Percentiles rank a stretch among this genome's conserved stretches.
These are phyloP conservation scores for Lanzia echinophila DNA, from an alignment of 2,329 filamentous ascomycete species.

Conservation along the genomic window DNA sequence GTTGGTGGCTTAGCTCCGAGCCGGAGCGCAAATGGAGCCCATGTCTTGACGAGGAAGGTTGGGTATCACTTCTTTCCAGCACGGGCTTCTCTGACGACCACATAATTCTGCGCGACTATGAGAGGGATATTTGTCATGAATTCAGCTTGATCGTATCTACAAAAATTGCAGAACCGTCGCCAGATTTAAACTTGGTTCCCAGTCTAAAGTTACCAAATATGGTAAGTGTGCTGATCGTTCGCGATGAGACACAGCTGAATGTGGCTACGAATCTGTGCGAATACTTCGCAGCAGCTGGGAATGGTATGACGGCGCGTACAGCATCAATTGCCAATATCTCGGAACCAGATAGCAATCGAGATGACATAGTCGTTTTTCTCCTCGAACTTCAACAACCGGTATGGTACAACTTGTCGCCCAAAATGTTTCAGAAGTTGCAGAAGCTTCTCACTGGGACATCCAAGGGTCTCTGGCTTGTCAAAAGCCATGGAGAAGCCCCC, in stretches of 20 bases:
- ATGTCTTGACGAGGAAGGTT: not conserved
- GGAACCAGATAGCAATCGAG: not conserved
- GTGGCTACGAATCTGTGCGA: not conserved
- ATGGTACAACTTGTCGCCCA: not conserved
- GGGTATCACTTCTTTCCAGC: not conserved
- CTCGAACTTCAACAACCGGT: not conserved
- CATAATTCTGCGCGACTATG: not conserved
- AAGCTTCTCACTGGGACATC: not conserved
- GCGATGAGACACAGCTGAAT: not conserved
- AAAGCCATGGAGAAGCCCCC: not conserved
- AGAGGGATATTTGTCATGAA: not conserved
- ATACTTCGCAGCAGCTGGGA: not conserved
- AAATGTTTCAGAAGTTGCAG: not conserved
- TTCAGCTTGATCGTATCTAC: not conserved
- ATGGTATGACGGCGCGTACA: not conserved
- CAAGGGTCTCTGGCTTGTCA: not conserved
- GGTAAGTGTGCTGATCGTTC: not conserved
- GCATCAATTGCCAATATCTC: not conserved
- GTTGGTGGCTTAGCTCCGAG: constrained; percentile 28
- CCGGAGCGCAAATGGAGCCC: not conserved
- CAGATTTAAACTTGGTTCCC: not conserved
- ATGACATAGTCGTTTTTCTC: not conserved
- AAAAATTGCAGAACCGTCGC: not conserved
- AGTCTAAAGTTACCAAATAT: not conserved
- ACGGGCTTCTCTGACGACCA: not conserved